Evolutionary conservation across 257 asterid genomes (phyloP).

Genomic region (Penstemon barbatus): DNA sequence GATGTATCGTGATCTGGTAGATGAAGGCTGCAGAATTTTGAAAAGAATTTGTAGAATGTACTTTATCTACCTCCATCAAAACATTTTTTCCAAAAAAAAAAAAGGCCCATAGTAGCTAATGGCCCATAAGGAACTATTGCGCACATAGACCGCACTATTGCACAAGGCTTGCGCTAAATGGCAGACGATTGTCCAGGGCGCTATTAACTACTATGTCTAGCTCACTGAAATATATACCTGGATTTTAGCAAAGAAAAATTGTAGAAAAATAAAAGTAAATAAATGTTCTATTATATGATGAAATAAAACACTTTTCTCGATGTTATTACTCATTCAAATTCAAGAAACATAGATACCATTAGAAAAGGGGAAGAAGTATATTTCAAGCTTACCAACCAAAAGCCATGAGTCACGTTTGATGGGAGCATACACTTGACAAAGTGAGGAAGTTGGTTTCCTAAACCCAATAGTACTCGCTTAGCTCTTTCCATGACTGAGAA

Average conservation of each 20-base stretch:
- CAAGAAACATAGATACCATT: no score
- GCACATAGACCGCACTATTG: no score
- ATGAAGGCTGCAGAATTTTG: constrained; percentile 50
- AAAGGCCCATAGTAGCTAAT: no score
- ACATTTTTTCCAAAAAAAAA: no score
- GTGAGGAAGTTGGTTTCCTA: constrained; percentile 52
- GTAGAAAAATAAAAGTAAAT: not conserved
- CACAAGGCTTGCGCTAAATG: no score
- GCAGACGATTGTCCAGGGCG: no score
- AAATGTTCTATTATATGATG: not conserved
- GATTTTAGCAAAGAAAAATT: no score
- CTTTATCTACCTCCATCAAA: not conserved
- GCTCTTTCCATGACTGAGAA: constrained; percentile 70
- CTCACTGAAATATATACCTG: no score
- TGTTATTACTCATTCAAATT: no score
- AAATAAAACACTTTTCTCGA: no score
- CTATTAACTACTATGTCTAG: no score
- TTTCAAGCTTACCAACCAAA: constrained; percentile 76
- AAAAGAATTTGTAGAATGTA: constrained; percentile 21
- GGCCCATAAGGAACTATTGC: no score
- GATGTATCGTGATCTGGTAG: constrained; percentile 65
- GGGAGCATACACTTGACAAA: constrained; percentile 85
- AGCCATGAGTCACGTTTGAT: constrained; percentile 85
- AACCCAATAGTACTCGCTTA: constrained; percentile 40
- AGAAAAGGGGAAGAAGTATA: not conserved